Evolutionary conservation across 2,329 filamentous ascomycete genomes (phyloP).

Genomic region (Colletotrichum destructivum): DNA sequence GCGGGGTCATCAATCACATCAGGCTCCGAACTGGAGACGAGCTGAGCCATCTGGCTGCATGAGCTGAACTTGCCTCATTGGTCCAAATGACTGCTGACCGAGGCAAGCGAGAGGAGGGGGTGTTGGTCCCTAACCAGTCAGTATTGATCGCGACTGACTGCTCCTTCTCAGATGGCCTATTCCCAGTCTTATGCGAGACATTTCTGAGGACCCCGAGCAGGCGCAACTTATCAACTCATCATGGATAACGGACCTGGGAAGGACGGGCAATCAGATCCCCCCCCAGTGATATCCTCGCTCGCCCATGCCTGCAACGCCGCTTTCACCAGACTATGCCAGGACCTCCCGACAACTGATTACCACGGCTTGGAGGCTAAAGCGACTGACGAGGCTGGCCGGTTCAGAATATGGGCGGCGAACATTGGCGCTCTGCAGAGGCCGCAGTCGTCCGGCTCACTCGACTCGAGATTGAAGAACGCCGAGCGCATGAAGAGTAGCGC

Average conservation of each 20-base stretch:
- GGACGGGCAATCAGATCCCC: background rate
- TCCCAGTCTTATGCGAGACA: background rate
- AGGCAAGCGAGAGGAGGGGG: background rate
- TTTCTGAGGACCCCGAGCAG: background rate
- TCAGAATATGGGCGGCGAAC: conserved; percentile 24
- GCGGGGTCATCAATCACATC: background rate
- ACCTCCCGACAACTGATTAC: background rate
- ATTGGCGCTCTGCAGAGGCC: conserved; percentile 8
- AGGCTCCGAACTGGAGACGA: background rate
- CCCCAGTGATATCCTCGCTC: background rate
- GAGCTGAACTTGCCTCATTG: background rate
- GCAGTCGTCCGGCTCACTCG: conserved; percentile 6
- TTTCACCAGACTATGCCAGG: background rate
- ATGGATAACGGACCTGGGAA: background rate
- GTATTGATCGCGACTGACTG: background rate
- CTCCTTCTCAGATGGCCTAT: background rate
- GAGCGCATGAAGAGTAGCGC: conserved; percentile 3
- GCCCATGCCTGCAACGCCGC: background rate
- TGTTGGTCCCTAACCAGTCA: background rate
- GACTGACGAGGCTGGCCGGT: conserved; percentile 16
- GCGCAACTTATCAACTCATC: background rate
- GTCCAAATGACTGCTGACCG: background rate
- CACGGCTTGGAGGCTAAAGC: background rate
- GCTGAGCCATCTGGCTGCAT: background rate
- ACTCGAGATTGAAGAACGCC: background rate